Evolutionary conservation across 139 green algal species (phyloP).

Genomic region (Chlamydomonas schloesseri): DNA sequence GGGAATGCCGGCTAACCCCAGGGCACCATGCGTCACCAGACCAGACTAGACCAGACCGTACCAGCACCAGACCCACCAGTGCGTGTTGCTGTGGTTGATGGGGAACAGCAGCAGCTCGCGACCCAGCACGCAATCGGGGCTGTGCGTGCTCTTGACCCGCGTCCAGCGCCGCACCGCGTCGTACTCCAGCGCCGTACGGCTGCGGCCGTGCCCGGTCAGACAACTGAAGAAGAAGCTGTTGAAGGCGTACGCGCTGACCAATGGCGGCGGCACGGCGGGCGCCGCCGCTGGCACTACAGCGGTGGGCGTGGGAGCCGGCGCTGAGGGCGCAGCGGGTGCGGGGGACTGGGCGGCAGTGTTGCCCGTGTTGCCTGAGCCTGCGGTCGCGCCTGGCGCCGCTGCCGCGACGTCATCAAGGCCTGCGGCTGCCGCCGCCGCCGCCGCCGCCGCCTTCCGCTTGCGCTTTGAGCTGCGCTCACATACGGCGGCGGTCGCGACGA

Average conservation of each 20-base stretch:
- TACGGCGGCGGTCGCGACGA: too few relatives aligned
- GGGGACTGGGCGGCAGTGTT: too few relatives aligned
- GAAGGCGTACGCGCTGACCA: background rate
- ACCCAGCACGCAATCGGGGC: conserved; percentile 41
- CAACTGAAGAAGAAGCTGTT: conserved; percentile 24
- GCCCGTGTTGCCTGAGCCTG: too few relatives aligned
- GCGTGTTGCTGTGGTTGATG: conserved; percentile 49
- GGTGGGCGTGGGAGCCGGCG: too few relatives aligned
- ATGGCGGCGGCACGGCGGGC: background rate
- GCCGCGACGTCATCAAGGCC: too few relatives aligned
- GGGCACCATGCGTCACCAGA: background rate
- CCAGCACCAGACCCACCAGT: conserved; percentile 35
- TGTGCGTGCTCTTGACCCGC: conserved; percentile 5
- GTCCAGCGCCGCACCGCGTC: conserved; percentile 48
- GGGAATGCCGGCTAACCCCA: too few relatives aligned
- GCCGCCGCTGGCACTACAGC: too few relatives aligned
- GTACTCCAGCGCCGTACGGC: background rate
- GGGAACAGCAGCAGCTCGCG: conserved; percentile 55
- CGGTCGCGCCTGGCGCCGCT: too few relatives aligned
- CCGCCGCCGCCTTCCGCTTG: too few relatives aligned
- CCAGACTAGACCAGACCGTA: background rate
- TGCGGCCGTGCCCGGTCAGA: background rate
- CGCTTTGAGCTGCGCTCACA: too few relatives aligned
- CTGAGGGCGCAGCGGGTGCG: too few relatives aligned
- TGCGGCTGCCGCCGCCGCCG: too few relatives aligned